Evolutionary conservation across 495 filamentous ascomycete species (phyloP).

Genomic region (Saxophila tyrrhenica): DNA sequence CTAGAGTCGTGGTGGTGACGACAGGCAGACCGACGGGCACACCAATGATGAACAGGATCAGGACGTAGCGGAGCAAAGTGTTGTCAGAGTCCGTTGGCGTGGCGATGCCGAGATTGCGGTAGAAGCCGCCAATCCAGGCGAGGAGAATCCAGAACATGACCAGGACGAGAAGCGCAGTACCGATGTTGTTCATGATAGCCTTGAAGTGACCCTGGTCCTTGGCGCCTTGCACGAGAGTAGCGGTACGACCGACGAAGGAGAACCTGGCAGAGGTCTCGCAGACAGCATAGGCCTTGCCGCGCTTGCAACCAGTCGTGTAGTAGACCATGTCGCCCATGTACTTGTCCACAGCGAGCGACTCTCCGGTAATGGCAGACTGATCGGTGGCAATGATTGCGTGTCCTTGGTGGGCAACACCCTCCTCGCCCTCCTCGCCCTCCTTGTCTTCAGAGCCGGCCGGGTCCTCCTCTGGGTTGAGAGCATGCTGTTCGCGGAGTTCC

Average conservation of each 20-base stretch:
- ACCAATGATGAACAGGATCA: slow-evolving; percentile 61
- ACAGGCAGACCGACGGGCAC: slow-evolving; percentile 67
- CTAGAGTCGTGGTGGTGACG: slow-evolving; percentile 63
- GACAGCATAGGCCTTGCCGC: slow-evolving; percentile 61
- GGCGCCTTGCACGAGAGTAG: slow-evolving; percentile 57
- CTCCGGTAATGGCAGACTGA: slow-evolving; percentile 69
- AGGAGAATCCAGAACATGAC: slow-evolving; percentile 62
- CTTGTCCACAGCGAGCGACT: slow-evolving; percentile 68
- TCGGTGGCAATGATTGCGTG: slow-evolving; percentile 55
- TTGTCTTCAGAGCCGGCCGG: slow-evolving; percentile 42
- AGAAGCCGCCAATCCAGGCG: slow-evolving; percentile 68
- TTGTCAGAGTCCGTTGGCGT: slow-evolving; percentile 47
- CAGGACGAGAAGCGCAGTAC: slow-evolving; percentile 53
- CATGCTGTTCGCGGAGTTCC: slow-evolving; percentile 44
- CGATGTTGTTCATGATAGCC: slow-evolving; percentile 72
- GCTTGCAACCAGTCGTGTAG: slow-evolving; percentile 72
- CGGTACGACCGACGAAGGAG: slow-evolving; percentile 65
- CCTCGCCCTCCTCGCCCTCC: slow-evolving; percentile 23
- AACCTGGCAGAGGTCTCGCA: slow-evolving; percentile 50
- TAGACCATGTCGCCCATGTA: slow-evolving; percentile 61
- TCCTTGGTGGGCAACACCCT: slow-evolving; percentile 39
- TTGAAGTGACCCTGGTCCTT: slow-evolving; percentile 68
- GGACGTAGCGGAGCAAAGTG: slow-evolving; percentile 51
- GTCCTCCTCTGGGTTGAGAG: slow-evolving; percentile 43
- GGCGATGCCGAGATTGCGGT: slow-evolving; percentile 56